Base-by-base conservation (phyloP, 2,329 filamentous ascomycete genomes). In the Parascedosporium putredinis region DNA sequence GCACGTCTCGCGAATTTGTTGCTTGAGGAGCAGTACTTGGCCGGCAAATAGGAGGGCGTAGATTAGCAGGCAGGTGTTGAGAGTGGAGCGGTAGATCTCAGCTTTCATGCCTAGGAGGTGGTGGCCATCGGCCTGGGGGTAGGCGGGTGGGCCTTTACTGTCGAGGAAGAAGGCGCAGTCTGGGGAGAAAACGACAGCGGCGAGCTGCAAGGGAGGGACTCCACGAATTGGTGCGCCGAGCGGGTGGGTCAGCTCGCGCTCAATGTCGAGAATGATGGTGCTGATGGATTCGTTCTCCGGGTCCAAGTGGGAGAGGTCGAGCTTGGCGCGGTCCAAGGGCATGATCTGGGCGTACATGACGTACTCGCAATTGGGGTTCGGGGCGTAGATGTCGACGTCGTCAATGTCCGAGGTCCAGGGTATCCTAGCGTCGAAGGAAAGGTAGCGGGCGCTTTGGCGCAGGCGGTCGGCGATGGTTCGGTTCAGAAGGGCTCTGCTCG, bases 321-420 rank as follows among this genome's bases (percentile, higher is more conserved):
- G 54, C 18, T 63, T 60, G 7, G 63, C 58, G 10, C 64, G 62
- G 44, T 72, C 65, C 3, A 76, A 64, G 2, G 80, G 78, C 54
- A 85, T 75, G 36, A 91, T 74, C 62, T 97, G 93, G 25, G 91
- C 71, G 64, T 90, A 97, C 50, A 95, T 70, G 46, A 98, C 70
- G 60, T 88, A 88, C 65, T 98, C 93, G 72, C 93, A 98, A 57
- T 87, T 85, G 1, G 88, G 88, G 10, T 62, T 64, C 16, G 80
- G 76, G 52, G 76, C 74, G 51, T 70, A 71, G 9, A 75, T 68
- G 53, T 84, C 82, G 20, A 77, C 67, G 5, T 73, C 79, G 53
- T 84, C 78, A 3, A 81, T 68, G 49, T 79, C 79, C 2, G 87
- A 86, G 2, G 81, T 79, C 88, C 88, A 96, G 0, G 89, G 87